phyloP scores from a whole-genome alignment of 2,329 filamentous ascomycete genomes.

The Monosporascus cannonballus region DNA sequence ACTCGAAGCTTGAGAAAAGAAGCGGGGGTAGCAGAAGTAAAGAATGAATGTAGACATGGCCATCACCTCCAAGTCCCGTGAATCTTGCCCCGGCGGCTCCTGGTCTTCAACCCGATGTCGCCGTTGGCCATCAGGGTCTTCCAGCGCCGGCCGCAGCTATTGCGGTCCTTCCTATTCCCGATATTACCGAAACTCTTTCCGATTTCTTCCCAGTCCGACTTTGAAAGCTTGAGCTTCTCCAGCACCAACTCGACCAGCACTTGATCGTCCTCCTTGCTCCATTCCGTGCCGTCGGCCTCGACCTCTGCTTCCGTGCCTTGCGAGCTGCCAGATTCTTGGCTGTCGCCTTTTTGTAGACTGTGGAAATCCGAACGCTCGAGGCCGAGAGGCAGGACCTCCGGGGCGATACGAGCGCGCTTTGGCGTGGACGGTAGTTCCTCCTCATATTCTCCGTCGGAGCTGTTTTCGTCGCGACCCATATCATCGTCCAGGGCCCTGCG shows the following conservation, averaged over 20 bases:
- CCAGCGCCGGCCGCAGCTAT: constrained; percentile 54
- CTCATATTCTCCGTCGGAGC: constrained; percentile 14
- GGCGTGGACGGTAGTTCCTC: constrained; percentile 44
- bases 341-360: constrained; percentile 33
- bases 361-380: constrained; percentile 55
- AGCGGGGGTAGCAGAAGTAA: constrained; percentile 1
- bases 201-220: constrained; percentile 62
- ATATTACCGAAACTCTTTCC: constrained; percentile 49
- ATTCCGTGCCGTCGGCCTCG: constrained; percentile 42
- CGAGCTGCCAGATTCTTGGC: constrained; percentile 17
- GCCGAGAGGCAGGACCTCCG: constrained; percentile 53
- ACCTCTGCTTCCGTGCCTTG: constrained; percentile 35
- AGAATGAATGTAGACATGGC: constrained; percentile 1
- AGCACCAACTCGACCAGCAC: constrained; percentile 62
- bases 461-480: constrained; percentile 33
- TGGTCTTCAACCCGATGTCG: constrained; percentile 52
- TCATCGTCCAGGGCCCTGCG: constrained; percentile 43
- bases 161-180: constrained; percentile 39
- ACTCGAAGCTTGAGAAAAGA: constrained; percentile 3
- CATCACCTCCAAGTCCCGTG: constrained; percentile 51
- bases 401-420: constrained; percentile 54
- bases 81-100: constrained; percentile 39
- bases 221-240: constrained; percentile 59
- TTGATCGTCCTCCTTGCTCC: constrained; percentile 59
- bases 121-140: constrained; percentile 54